Conservation (phyloP, 352 stramenopile genomes). For the Pythium dissotocum region DNA sequence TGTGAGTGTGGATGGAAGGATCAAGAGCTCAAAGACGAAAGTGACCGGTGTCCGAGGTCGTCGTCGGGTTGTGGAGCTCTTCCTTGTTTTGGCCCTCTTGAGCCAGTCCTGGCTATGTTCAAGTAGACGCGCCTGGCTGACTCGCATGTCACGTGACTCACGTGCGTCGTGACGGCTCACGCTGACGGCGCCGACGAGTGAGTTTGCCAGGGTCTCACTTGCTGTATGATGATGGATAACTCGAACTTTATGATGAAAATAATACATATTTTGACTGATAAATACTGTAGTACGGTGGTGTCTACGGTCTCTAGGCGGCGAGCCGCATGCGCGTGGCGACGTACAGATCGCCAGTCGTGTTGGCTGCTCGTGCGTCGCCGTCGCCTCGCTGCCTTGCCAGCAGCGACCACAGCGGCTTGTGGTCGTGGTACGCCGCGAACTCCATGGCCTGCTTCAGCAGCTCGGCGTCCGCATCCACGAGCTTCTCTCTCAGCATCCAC, state of each 20-base stretch:
- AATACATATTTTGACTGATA: too few relatives aligned
- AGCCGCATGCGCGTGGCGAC: not conserved
- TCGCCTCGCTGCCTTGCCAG: not conserved
- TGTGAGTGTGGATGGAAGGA: not conserved
- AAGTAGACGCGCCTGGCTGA: not conserved
- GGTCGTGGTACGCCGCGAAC: constrained; percentile 14
- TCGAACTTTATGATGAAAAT: too few relatives aligned
- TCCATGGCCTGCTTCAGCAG: constrained; percentile 13
- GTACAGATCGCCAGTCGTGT: not conserved
- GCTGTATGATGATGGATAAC: too few relatives aligned
- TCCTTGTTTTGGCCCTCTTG: not conserved
- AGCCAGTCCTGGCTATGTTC: not conserved
- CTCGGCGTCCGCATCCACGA: not conserved
- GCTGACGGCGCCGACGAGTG: too few relatives aligned
- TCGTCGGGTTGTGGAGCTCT: not conserved
- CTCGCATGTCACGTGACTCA: not conserved
- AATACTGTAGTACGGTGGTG: too few relatives aligned
- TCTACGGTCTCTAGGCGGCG: not conserved
- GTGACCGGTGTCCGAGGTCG: not conserved
- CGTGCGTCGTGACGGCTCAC: not conserved
- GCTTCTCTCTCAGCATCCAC: constrained; percentile 5
- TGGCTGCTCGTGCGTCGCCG: not conserved
- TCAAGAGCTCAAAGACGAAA: not conserved
- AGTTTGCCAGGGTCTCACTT: too few relatives aligned
- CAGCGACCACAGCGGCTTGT: constrained; percentile 3